phyloP scores from a whole-genome alignment of 1,139 yeast species.

The Saccharomyces hybrid region DNA sequence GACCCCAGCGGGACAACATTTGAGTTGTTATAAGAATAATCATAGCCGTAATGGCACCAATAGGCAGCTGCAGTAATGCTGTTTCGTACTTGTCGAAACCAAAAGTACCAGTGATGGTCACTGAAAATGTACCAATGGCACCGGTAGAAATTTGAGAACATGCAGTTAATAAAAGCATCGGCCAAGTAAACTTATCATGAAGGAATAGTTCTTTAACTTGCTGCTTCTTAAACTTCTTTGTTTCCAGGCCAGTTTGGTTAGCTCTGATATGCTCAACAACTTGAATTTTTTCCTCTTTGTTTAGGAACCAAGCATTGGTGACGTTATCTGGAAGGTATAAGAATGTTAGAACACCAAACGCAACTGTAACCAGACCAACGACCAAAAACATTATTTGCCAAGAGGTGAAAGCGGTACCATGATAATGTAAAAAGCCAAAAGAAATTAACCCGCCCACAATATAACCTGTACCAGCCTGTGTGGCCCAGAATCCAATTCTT shows the following conservation, averaged over 20 bases:
- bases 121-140: slow-evolving; percentile 41
- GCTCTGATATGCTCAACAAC: slow-evolving; percentile 45
- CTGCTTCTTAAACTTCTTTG: slow-evolving; percentile 43
- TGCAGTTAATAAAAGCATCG: slow-evolving; percentile 32
- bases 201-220: slow-evolving; percentile 43
- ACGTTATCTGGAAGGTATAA: slow-evolving; percentile 48
- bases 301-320: slow-evolving; percentile 46
- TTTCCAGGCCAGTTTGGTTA: slow-evolving; percentile 52
- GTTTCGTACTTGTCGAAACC: slow-evolving; percentile 38
- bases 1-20: slow-evolving; percentile 28
- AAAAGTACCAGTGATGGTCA: slow-evolving; percentile 41
- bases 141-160: slow-evolving; percentile 39
- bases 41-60: slow-evolving; percentile 38
- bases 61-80: slow-evolving; percentile 40
- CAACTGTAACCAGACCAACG: slow-evolving; percentile 43
- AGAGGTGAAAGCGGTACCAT: slow-evolving; percentile 32
- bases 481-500: slow-evolving; percentile 44
- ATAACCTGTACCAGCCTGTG: slow-evolving; percentile 43
- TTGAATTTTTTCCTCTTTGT: slow-evolving; percentile 43
- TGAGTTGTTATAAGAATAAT: slow-evolving; percentile 30
- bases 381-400: slow-evolving; percentile 47
- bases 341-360: slow-evolving; percentile 42
- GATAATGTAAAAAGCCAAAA: slow-evolving; percentile 39
- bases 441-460: slow-evolving; percentile 50
- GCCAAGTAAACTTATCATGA: slow-evolving; percentile 44